Conservation (phyloP, 768 basidiomycete species). For the Xanthoconium stramineum region DNA sequence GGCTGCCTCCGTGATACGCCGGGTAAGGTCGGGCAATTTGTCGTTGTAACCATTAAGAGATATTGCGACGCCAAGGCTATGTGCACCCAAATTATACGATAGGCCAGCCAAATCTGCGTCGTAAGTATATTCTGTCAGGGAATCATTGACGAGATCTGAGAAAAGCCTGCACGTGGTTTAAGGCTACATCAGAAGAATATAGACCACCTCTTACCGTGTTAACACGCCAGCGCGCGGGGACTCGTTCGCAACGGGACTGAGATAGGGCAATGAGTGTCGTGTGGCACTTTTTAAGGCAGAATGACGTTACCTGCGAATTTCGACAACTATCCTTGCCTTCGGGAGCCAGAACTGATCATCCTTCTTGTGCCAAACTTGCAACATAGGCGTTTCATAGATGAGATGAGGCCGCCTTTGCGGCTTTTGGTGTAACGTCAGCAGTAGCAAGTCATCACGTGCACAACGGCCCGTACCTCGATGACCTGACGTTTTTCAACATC, state of each 20-base stretch:
- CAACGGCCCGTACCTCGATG: slow-evolving; percentile 44
- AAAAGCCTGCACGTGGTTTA: slow-evolving; percentile 52
- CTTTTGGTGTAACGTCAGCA: slow-evolving; percentile 39
- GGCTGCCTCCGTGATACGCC: slow-evolving; percentile 67
- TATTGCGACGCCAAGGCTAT: slow-evolving; percentile 65
- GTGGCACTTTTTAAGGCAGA: neutral
- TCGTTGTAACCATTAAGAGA: slow-evolving; percentile 87
- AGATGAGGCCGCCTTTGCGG: slow-evolving; percentile 72
- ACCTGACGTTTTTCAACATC: slow-evolving; percentile 77
- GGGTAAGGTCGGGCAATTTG: slow-evolving; percentile 72
- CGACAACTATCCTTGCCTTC: slow-evolving; percentile 73
- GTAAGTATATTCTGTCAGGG: slow-evolving; percentile 87
- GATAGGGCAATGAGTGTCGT: neutral
- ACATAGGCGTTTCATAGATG: slow-evolving; percentile 66
- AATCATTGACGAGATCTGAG: slow-evolving; percentile 82
- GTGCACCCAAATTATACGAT: slow-evolving; percentile 61
- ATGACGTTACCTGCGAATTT: slow-evolving; percentile 62
- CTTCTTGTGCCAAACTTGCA: slow-evolving; percentile 92
- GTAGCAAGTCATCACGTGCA: neutral
- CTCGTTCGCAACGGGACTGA: slow-evolving; percentile 54
- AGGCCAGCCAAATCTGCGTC: slow-evolving; percentile 92
- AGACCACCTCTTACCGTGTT: slow-evolving; percentile 51
- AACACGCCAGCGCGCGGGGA: slow-evolving; percentile 71
- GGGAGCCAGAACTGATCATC: slow-evolving; percentile 97
- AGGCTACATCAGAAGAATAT: neutral